Base-by-base conservation (phyloP, 2,329 filamentous ascomycete genomes). In the Volutella citrinella region DNA sequence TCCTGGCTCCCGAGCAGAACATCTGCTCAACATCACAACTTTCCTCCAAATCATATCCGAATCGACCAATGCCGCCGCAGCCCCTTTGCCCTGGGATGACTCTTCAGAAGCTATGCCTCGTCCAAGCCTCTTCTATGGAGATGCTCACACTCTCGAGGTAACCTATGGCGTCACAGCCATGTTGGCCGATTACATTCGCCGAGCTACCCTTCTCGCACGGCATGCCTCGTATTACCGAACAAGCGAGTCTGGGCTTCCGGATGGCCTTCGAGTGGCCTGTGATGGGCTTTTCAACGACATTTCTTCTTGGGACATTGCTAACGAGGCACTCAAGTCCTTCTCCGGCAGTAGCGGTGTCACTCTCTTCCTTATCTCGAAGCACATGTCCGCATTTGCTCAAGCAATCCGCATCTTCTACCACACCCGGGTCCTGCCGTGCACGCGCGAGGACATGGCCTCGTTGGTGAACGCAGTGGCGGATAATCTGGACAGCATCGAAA, bases 341-440 rank as follows among this genome's bases (percentile, higher is more conserved):
- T 31, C 31, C 8, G 19, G 11, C 11, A 21, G 27, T 24, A 27
- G 27, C 10, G 14, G 27, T 10, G 24, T 35, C 18, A 40, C 36
- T 3, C 12, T 19, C 9, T 24, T 40, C 2, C 21, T 40, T 8
- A 29, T 29, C 11, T 31, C 27, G 5, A 34, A 40, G 27, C 36
- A 40, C 23, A 32, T 40, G 11, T 23, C 27, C n/a, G 36, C 36
- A 10, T 40, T 40, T 35, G 36, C 36, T 1, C 10, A 17, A 12
- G 27, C 32, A 23, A 40, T 40, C 19, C 26, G 28, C 12, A 40
- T 40, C 12, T 40, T 27, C n/a, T 31, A 31, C 17, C 27, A 40
- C 27, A 35, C 36, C 13, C 21, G 36, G 5, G 36, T 40, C 12
- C 18, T 27, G 6, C 19, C 32, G 5, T 40, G 36, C 22, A 19